A percentile compares a stretch with the other conserved stretches of the same genome.
Conservation (phyloP, 192 early-diverging fungal genomes). For the Entomortierella beljakovae region DNA sequence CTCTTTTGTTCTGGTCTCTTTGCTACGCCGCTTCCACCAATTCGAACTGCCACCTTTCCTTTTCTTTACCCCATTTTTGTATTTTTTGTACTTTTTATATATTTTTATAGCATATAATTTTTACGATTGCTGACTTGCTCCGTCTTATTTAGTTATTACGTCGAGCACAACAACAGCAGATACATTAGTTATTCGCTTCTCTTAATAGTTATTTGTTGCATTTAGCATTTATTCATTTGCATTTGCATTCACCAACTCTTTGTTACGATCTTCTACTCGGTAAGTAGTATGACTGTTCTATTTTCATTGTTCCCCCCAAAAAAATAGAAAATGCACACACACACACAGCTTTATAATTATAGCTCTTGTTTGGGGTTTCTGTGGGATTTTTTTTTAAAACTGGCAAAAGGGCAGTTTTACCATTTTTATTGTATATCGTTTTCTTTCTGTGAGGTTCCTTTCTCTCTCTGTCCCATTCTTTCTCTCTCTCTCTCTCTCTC, state of each 20-base stretch:
- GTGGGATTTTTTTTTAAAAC: no score
- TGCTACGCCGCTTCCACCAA: slow-evolving; percentile 8
- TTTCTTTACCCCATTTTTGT: slow-evolving; percentile 1
- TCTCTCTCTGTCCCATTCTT: neutral
- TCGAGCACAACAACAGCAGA: slow-evolving; percentile 31
- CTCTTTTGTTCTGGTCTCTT: slow-evolving; percentile 3
- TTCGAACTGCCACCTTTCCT: slow-evolving; percentile 7
- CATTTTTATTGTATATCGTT: no score
- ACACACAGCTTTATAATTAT: no score
- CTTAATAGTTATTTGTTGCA: neutral
- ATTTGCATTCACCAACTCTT: slow-evolving; percentile 22
- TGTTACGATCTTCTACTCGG: slow-evolving; percentile 38
- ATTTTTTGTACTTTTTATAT: no score
- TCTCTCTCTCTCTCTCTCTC: neutral
- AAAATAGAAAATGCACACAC: no score
- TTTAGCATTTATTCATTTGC: slow-evolving; percentile 19
- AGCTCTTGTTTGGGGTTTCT: no score
- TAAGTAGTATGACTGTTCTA: slow-evolving; percentile 3
- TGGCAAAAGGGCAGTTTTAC: no score
- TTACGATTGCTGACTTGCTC: slow-evolving; percentile 26
- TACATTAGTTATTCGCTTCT: neutral
- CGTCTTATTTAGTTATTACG: slow-evolving; percentile 28
- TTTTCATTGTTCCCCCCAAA: no score
- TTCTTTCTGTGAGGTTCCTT: no score
- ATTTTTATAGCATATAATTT: neutral